Evolutionary conservation across 2,329 filamentous ascomycete species (phyloP).

Genomic region (Beauveria pseudobassiana): DNA sequence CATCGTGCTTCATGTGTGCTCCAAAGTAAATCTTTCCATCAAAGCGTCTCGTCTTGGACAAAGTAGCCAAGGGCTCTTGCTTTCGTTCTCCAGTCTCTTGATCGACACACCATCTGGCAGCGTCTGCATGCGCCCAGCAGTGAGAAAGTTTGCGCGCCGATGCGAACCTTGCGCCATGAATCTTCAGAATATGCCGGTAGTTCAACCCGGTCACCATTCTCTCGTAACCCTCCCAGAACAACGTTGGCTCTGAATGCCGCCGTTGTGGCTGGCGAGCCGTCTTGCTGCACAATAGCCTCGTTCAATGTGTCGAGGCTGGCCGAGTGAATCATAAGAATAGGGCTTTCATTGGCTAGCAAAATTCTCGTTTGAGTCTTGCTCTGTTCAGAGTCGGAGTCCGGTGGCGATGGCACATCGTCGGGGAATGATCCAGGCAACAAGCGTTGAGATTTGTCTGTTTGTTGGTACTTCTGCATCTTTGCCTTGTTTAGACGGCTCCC

Average conservation of each 20-base stretch:
- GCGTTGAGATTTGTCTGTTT: slow-evolving; percentile 13
- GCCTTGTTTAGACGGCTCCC: slow-evolving; percentile 63
- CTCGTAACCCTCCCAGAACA: slow-evolving; percentile 48
- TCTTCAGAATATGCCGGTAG: slow-evolving; percentile 70
- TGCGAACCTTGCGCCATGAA: slow-evolving; percentile 59
- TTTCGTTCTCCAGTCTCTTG: slow-evolving; percentile 71
- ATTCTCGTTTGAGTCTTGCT: slow-evolving; percentile 43
- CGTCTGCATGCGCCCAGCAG: slow-evolving; percentile 78
- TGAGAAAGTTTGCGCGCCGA: slow-evolving; percentile 58
- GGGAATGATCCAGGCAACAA: slow-evolving; percentile 48
- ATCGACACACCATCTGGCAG: slow-evolving; percentile 91
- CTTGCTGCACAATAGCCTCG: slow-evolving; percentile 54
- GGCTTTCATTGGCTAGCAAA: slow-evolving; percentile 85
- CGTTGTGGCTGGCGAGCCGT: slow-evolving; percentile 57
- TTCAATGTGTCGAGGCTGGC: slow-evolving; percentile 77
- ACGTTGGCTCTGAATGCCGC: slow-evolving; percentile 87
- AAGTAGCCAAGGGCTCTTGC: slow-evolving; percentile 79
- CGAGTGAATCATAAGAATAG: slow-evolving; percentile 76
- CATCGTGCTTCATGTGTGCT: slow-evolving; percentile 60
- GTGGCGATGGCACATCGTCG: slow-evolving; percentile 40
- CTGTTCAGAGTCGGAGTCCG: slow-evolving; percentile 48
- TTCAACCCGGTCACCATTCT: slow-evolving; percentile 22
- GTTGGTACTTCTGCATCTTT: slow-evolving; percentile 54
- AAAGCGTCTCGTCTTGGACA: slow-evolving; percentile 78
- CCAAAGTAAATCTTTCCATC: slow-evolving; percentile 87